Percentiles rank a stretch among this genome's conserved stretches.
These are phyloP conservation scores for Aureobasidium melanogenum DNA, from an alignment of 2,329 filamentous ascomycete genomes.

Conservation along the genomic window DNA sequence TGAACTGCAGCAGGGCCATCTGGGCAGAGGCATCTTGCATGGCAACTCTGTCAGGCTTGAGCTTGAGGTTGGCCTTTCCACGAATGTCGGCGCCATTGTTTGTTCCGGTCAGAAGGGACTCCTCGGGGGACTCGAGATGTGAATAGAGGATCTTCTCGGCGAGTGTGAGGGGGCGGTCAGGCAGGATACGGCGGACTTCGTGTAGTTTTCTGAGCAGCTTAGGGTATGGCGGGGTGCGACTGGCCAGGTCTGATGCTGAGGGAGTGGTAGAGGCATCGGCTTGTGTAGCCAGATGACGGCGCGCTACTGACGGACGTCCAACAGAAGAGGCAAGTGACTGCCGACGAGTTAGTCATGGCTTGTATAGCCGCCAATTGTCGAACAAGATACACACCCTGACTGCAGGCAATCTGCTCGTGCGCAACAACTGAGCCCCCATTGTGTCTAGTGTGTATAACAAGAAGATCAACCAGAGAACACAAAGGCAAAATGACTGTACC, in stretches of 20 bases:
- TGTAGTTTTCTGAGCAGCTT: slow-evolving; percentile 70
- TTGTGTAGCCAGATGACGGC: slow-evolving; percentile 25
- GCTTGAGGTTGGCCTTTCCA: slow-evolving; percentile 84
- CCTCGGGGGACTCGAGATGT: slow-evolving; percentile 82
- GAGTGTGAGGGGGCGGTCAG: slow-evolving; percentile 60
- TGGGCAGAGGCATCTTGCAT: slow-evolving; percentile 99
- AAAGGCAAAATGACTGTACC: not conserved
- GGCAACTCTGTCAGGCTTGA: slow-evolving; percentile 93
- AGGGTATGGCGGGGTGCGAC: slow-evolving; percentile 68
- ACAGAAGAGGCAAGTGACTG: slow-evolving; percentile 10
- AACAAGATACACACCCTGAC: not conserved
- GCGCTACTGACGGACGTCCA: not conserved
- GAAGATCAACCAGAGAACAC: not conserved
- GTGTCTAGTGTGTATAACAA: not conserved
- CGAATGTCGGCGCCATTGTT: slow-evolving; percentile 77
- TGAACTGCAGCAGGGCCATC: slow-evolving; percentile 97
- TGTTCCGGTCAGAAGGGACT: slow-evolving; percentile 74
- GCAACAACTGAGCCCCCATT: slow-evolving; percentile 11
- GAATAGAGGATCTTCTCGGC: slow-evolving; percentile 98
- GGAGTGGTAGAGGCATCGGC: slow-evolving; percentile 13
- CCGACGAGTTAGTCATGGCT: not conserved
- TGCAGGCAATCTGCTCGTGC: slow-evolving; percentile 12
- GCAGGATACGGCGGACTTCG: slow-evolving; percentile 64
- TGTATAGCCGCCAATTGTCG: not conserved
- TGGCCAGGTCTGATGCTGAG: slow-evolving; percentile 32